Evolutionary conservation across 2,329 filamentous ascomycete genomes (phyloP).

Genomic region (Annulohypoxylon truncatum): DNA sequence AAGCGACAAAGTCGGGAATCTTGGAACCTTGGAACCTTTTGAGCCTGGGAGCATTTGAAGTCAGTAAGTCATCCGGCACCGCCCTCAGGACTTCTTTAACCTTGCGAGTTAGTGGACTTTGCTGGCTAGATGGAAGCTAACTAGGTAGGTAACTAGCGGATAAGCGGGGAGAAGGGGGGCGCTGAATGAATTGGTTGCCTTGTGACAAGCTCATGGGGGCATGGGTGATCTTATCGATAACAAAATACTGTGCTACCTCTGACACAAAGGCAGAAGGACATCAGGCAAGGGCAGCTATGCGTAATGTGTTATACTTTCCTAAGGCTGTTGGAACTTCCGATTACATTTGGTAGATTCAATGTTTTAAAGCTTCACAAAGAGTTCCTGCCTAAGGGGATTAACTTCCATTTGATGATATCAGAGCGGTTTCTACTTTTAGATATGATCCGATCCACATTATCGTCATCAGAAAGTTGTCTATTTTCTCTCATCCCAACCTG

Average conservation of each 20-base stretch:
- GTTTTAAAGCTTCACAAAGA: neutral
- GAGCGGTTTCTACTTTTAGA: conserved; percentile 4
- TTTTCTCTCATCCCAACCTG: conserved; percentile 19
- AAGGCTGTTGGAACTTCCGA: neutral
- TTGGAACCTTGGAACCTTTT: neutral
- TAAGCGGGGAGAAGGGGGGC: conserved; percentile 25
- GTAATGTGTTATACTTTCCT: neutral
- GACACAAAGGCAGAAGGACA: no score
- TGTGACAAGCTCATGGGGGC: conserved; percentile 36
- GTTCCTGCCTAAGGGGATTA: neutral
- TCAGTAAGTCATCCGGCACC: conserved; percentile 34
- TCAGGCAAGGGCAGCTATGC: neutral
- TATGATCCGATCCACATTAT: conserved; percentile 37
- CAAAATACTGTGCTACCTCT: neutral
- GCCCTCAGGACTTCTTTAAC: conserved; percentile 8
- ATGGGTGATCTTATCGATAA: conserved; percentile 28
- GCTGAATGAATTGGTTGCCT: conserved; percentile 24
- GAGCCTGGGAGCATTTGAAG: conserved; percentile 2
- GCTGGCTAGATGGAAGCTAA: neutral
- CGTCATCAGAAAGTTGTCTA: conserved; percentile 29
- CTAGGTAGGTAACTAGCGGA: neutral
- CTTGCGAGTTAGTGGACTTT: conserved; percentile 1
- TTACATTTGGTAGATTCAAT: neutral
- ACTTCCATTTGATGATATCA: neutral
- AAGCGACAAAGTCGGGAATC: conserved; percentile 12